A percentile compares a stretch with the other conserved stretches of the same genome.
These are phyloP conservation scores for Apiotrichum gracile DNA, from an alignment of 1,284 basidiomycete genomes.

Conservation along the genomic window DNA sequence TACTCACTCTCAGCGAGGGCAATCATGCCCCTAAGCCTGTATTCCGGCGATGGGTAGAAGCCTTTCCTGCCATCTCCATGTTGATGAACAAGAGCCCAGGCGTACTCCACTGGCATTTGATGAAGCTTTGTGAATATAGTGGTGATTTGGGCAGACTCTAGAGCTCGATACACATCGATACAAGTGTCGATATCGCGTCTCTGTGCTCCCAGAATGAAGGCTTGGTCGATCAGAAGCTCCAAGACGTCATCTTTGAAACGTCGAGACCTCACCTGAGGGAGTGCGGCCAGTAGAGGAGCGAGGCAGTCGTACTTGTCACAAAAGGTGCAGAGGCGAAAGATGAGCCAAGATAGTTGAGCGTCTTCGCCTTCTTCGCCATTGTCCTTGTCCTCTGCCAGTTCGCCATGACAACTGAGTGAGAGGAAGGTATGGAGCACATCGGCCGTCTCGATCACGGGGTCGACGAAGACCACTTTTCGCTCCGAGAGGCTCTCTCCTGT, in stretches of 20 bases:
- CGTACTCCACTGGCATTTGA: background rate
- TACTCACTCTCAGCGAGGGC: background rate
- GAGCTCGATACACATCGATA: background rate
- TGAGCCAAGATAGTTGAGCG: too few species aligned
- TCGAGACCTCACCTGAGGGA: too few species aligned
- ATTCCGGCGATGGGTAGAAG: too few species aligned
- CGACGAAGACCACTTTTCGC: background rate
- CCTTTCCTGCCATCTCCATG: too few species aligned
- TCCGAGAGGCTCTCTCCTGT: background rate
- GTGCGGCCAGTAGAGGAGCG: too few species aligned
- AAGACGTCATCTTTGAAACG: too few species aligned
- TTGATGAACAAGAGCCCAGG: background rate
- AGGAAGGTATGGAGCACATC: background rate
- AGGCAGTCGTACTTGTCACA: background rate
- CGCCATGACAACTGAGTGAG: background rate
- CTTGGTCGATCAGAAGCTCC: too few species aligned
- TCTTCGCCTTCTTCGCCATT: background rate
- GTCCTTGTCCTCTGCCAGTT: background rate
- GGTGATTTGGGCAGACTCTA: background rate
- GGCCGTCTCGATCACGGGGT: slow-evolving; percentile 1
- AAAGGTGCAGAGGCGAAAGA: background rate
- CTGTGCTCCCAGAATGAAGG: background rate
- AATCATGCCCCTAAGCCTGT: background rate
- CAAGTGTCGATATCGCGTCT: background rate
- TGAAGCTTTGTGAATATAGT: background rate